A percentile compares a stretch with the other conserved stretches of the same genome.
These are phyloP conservation scores for Neofusicoccum sp. DNA, from an alignment of 2,329 filamentous ascomycete genomes.

Conservation along the genomic window DNA sequence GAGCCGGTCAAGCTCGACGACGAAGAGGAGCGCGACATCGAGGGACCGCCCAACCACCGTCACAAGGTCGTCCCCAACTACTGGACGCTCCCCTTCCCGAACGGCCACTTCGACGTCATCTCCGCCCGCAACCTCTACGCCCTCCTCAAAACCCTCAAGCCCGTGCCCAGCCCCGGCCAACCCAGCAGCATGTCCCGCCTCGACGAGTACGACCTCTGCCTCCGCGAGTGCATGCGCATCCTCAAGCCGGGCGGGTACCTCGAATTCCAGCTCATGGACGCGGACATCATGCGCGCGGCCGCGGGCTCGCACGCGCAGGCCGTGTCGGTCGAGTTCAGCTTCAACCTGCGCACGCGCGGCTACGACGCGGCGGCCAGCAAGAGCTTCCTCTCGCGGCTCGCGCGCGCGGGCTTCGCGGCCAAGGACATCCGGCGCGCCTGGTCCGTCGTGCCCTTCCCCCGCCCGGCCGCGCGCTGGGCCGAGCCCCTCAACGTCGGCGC, in stretches of 20 bases:
- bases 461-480: constrained; percentile 38
- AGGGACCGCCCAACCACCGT: constrained; percentile 82
- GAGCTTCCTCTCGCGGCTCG: constrained; percentile 72
- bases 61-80: constrained; percentile 75
- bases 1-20: constrained; percentile 31
- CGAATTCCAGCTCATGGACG: constrained; percentile 87
- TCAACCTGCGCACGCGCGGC: constrained; percentile 81
- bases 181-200: neutral
- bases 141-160: constrained; percentile 68
- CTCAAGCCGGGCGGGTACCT: constrained; percentile 91
- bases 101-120: constrained; percentile 85
- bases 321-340: constrained; percentile 87
- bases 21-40: constrained; percentile 54
- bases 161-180: constrained; percentile 38
- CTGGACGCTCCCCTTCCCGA: constrained; percentile 78
- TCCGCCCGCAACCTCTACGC: constrained; percentile 85
- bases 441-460: constrained; percentile 83
- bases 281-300: constrained; percentile 83
- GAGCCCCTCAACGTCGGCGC: constrained; percentile 37
- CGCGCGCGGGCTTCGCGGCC: constrained; percentile 65
- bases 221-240: constrained; percentile 83
- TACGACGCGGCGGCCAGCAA: constrained; percentile 86
- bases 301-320: constrained; percentile 76
- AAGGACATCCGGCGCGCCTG: constrained; percentile 78
- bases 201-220: constrained; percentile 85